Base-by-base conservation (phyloP, 208 protist species). In the Leishmania braziliensis region DNA sequence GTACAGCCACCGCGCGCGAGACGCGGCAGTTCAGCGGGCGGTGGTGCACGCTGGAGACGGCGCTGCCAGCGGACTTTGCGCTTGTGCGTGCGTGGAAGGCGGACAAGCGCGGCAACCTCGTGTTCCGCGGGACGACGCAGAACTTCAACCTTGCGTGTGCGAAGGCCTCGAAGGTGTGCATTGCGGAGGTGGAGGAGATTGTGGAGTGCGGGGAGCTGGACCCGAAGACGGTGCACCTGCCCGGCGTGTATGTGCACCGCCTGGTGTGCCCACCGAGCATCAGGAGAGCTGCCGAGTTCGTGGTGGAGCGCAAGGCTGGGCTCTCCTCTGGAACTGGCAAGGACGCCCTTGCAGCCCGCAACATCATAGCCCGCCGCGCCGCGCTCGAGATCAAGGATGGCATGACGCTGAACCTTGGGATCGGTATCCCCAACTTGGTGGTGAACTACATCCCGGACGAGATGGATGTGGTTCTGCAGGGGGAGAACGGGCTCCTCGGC, bases 381-480 rank as follows among this genome's bases (percentile, higher is more conserved):
- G 98, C 95, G 6, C 74, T 98, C 16, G 98, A 99, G 83, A 92
- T 99, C 46, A 43, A 93, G 80, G 94, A 99, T 63, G 97, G 97
- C 56, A 98, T 98, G 95, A 95, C 97, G 46, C 91, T 97, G 48
- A 99, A 99, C 83, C 82, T 99, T 1, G 98, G 98, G 46, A 98
- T 99, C 62, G 98, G 98, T 58, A 96, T 99, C 63, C 98, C 98
- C 53, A 99, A 93, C 53, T 76, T 99, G 20, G 94, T 96, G 3
- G 86, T 86, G 66, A 96, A 94, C 86, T 98, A 94, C 83, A 78
- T 99, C 1, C 85, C 85, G 6, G 43, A 92, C 10, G 87, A 87
- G 18, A 86, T 97, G 62, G 80, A 86, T 69, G 94, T 99, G 48
- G 86, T 89, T 72, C 89, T 98, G 18, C 95, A 98, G 86, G 77